Evolutionary conservation across 148 eudicot genomes (phyloP).

Genomic region (Rhododendron griersonianum): DNA sequence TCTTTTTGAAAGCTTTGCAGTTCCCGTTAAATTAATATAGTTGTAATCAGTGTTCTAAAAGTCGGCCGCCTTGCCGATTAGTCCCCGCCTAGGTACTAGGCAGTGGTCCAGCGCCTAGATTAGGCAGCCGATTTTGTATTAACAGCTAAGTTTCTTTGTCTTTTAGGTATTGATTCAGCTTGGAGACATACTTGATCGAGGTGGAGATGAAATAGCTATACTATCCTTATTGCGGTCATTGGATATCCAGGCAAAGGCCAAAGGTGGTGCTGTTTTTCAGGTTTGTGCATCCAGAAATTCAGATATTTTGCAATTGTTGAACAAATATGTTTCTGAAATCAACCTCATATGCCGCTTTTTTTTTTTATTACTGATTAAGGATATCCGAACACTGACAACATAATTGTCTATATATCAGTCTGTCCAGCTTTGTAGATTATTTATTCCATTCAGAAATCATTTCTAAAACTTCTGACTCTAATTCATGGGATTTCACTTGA

Average conservation of each 20-base stretch:
- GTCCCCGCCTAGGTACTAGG: too few relatives aligned
- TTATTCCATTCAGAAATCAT: background rate
- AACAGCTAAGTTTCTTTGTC: background rate
- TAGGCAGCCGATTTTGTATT: background rate
- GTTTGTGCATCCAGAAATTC: constrained; percentile 19
- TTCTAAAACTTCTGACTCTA: background rate
- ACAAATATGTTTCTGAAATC: background rate
- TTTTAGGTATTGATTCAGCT: constrained; percentile 84
- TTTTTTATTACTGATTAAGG: background rate
- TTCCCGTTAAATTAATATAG: background rate
- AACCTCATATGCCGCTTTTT: background rate
- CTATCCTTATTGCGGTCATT: constrained; percentile 75
- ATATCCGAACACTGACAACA: background rate
- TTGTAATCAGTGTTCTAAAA: background rate
- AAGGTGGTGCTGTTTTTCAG: constrained; percentile 98
- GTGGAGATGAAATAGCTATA: constrained; percentile 95
- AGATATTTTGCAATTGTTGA: background rate
- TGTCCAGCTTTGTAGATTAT: background rate
- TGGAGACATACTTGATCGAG: constrained; percentile 94
- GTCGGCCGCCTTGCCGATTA: too few relatives aligned
- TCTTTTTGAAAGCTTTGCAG: background rate
- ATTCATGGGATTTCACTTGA: background rate
- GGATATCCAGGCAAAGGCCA: constrained; percentile 75
- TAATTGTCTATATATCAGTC: background rate
- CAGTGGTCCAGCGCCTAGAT: too few relatives aligned